Percentiles rank a stretch among this genome's conserved stretches.
Evolutionary conservation across 257 asterid species (phyloP).

Genomic region (Avicennia marina): DNA sequence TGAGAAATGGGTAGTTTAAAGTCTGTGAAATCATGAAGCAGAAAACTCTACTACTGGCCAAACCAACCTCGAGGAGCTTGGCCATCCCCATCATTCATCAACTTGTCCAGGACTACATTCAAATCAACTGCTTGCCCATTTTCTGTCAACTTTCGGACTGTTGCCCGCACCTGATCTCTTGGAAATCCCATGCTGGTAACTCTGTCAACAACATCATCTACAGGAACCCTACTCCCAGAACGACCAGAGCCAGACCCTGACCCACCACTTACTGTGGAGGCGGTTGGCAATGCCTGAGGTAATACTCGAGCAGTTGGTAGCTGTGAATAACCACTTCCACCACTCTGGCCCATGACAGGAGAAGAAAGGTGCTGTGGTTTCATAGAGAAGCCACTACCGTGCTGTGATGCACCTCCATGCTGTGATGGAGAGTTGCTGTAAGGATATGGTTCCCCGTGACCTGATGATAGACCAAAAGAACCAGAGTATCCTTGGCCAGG

Average conservation of each 20-base stretch:
- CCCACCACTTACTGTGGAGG: constrained; percentile 60
- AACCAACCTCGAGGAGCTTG: constrained; percentile 75
- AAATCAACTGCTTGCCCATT: constrained; percentile 87
- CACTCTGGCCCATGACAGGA: constrained; percentile 44
- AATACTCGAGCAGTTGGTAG: constrained; percentile 83
- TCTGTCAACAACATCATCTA: constrained; percentile 92
- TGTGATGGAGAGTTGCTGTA: constrained; percentile 51
- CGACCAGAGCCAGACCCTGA: constrained; percentile 33
- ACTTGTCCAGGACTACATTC: constrained; percentile 87
- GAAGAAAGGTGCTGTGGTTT: constrained; percentile 48
- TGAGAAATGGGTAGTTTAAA: no score
- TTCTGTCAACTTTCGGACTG: constrained; percentile 83
- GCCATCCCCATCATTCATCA: constrained; percentile 84
- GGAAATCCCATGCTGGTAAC: constrained; percentile 93
- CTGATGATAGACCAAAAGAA: constrained; percentile 50
- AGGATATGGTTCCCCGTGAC: constrained; percentile 60
- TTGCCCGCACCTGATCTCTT: constrained; percentile 81
- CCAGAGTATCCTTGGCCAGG: constrained; percentile 70
- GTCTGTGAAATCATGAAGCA: no score
- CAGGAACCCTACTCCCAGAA: constrained; percentile 67
- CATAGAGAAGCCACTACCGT: constrained; percentile 53
- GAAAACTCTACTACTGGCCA: constrained; percentile 39
- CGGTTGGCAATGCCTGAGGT: constrained; percentile 88
- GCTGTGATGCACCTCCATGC: constrained; percentile 54
- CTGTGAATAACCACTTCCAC: constrained; percentile 71